Evolutionary conservation across 2,329 filamentous ascomycete genomes (phyloP).

Genomic region (Botrytis elliptica): DNA sequence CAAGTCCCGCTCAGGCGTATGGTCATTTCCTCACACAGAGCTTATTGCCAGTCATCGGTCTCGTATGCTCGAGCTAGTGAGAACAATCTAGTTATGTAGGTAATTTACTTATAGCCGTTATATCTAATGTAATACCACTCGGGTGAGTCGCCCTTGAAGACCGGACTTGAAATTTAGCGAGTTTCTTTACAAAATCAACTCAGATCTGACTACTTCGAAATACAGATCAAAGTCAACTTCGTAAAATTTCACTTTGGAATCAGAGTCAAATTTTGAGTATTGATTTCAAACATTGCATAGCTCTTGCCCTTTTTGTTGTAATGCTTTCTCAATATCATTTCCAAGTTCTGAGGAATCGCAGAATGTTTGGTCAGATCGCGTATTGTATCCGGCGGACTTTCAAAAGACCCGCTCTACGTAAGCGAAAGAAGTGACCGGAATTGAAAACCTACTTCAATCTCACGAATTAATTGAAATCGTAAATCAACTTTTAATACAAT

Average conservation of each 20-base stretch:
- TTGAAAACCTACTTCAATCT: neutral
- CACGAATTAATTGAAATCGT: neutral
- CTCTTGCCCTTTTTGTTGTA: no score
- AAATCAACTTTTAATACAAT: neutral
- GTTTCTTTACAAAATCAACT: neutral
- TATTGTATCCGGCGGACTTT: neutral
- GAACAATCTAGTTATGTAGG: neutral
- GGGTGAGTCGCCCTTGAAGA: neutral
- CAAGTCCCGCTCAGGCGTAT: rapidly evolving
- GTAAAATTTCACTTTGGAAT: neutral
- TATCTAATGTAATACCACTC: neutral
- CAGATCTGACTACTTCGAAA: neutral
- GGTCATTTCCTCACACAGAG: neutral
- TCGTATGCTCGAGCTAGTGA: rapidly evolving
- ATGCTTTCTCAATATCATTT: neutral
- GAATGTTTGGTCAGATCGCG: neutral
- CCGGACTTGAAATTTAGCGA: neutral
- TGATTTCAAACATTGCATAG: neutral
- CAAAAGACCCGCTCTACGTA: neutral
- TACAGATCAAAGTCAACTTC: neutral
- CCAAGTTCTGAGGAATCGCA: neutral
- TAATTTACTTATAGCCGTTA: neutral
- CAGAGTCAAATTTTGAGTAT: rapidly evolving
- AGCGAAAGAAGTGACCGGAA: neutral
- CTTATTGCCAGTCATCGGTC: neutral